Base-by-base conservation (phyloP, 306 rosid species). In the Morella rubra region DNA sequence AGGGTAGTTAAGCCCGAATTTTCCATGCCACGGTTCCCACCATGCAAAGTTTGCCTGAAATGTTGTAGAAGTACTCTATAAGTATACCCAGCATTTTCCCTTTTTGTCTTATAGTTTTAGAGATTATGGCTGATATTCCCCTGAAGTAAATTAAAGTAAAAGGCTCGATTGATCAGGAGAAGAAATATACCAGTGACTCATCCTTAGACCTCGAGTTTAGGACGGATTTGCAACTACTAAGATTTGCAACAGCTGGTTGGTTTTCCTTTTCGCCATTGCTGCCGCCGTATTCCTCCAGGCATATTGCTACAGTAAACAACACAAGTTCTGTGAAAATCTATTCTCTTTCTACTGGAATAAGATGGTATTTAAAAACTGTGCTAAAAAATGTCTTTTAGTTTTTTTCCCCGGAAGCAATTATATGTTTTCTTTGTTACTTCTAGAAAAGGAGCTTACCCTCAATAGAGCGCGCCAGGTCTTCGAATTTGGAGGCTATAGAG, bases 11-110 rank as follows among this genome's bases (percentile, higher is more conserved):
- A 84, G 88, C 73, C 99, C 97, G 75, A 95, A 95, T 84, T 81
- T 95, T 20, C 97, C 92, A 85, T 90, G 99, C 99, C 99, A 95
- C 9, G 97, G 99, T 76, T 95, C 99, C 99, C 99, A 95, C 73
- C 84, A 90, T 76, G 99, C 97, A 65, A 89, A 95, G 76, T 88
- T 92, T 60, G 91, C 96, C 99, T 95, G 80, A 46, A 72, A 68
- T 19, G 40, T 1, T 32, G 37, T 32, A 32, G 37, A 32, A 32
- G 37, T 32, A 32, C 37, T 32, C 3, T 32, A 2, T 32, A 32
- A 32, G 37, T 32, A 32, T 32, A 32, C 37, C 3, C 3, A 32
- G 3, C 37, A 32, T 32, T 32, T 32, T 32, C 37, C 37, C 37
- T 32, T 32, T 32, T 32, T 32, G 37, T 32, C 3, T 32, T 2